A percentile compares a stretch with the other conserved stretches of the same genome.
phyloP scores from a whole-genome alignment of 345 rosid genomes.

The Garcia nutans region DNA sequence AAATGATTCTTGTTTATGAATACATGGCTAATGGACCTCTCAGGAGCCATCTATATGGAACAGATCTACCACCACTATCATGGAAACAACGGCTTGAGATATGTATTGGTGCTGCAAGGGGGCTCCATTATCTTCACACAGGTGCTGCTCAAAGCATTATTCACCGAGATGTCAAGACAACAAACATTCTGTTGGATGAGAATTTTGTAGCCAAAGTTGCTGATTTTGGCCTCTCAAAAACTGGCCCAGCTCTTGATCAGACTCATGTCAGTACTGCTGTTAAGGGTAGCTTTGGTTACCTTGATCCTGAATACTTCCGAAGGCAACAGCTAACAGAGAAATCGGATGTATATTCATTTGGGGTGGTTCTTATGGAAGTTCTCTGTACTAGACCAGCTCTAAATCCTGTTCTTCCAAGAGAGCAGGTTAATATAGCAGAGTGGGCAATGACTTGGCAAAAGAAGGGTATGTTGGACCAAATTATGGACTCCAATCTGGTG shows the following conservation, averaged over 20 bases:
- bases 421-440: conserved; percentile 97
- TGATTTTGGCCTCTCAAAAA: conserved; percentile 94
- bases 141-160: conserved; percentile 98
- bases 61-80: conserved; percentile 72
- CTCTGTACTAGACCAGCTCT: conserved; percentile 95
- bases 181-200: conserved; percentile 93
- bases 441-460: conserved; percentile 99
- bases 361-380: conserved; percentile 97
- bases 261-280: conserved; percentile 99
- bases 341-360: conserved; percentile 95
- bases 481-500: conserved; percentile 80
- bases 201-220: conserved; percentile 94
- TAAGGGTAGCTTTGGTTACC: conserved; percentile 99
- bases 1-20: conserved; percentile 94
- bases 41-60: conserved; percentile 91
- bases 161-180: conserved; percentile 97
- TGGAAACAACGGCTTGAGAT: conserved; percentile 98
- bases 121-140: conserved; percentile 94
- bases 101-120: conserved; percentile 97
- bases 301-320: conserved; percentile 97
- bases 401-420: conserved; percentile 93
- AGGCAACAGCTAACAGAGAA: conserved; percentile 96
- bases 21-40: conserved; percentile 99
- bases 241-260: conserved; percentile 89
- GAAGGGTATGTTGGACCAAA: conserved; percentile 92